Percentiles rank a stretch among this genome's conserved stretches.
Evolutionary conservation across 31 red algal species (phyloP).

Genomic region (Odonthalia washingtoniensis): DNA sequence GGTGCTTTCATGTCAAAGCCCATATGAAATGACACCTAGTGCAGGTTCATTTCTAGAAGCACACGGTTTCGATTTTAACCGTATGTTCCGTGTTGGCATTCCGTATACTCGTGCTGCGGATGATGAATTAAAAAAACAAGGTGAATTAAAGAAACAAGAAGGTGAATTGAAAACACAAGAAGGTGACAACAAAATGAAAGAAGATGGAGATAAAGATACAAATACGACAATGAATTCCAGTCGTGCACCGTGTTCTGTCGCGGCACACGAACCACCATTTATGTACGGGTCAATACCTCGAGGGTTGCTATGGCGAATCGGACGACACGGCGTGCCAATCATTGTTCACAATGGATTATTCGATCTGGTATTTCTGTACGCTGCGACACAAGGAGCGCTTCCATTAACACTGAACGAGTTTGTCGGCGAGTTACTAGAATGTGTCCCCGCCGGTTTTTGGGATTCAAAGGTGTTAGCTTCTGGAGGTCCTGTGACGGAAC

Average conservation of each 20-base stretch:
- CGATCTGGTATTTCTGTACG: conserved; percentile 88
- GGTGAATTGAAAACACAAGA: conserved; percentile 28
- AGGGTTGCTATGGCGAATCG: conserved; percentile 81
- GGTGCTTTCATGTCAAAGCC: conserved; percentile 61
- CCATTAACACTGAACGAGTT: conserved; percentile 79
- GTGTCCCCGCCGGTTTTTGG: conserved; percentile 66
- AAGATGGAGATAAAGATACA: conserved; percentile 24
- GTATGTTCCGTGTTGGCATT: conserved; percentile 80
- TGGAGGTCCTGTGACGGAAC: conserved; percentile 16
- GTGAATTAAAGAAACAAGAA: conserved; percentile 3
- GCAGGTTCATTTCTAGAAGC: conserved; percentile 74
- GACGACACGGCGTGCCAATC: conserved; percentile 70
- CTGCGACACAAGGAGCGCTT: conserved; percentile 85
- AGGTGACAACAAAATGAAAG: conserved; percentile 32
- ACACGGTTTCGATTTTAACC: conserved; percentile 91
- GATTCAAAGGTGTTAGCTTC: conserved; percentile 84
- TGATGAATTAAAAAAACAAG: conserved; percentile 19
- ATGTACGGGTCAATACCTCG: conserved; percentile 62
- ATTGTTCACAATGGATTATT: conserved; percentile 91
- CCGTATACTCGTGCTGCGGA: conserved; percentile 70
- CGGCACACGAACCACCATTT: conserved; percentile 5
- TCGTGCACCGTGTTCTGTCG: neutral
- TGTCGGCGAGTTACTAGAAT: conserved; percentile 51
- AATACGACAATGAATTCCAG: conserved; percentile 5
- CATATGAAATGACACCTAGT: conserved; percentile 66